phyloP scores from a whole-genome alignment of 495 filamentous ascomycete species.

The Neurospora cerealis region DNA sequence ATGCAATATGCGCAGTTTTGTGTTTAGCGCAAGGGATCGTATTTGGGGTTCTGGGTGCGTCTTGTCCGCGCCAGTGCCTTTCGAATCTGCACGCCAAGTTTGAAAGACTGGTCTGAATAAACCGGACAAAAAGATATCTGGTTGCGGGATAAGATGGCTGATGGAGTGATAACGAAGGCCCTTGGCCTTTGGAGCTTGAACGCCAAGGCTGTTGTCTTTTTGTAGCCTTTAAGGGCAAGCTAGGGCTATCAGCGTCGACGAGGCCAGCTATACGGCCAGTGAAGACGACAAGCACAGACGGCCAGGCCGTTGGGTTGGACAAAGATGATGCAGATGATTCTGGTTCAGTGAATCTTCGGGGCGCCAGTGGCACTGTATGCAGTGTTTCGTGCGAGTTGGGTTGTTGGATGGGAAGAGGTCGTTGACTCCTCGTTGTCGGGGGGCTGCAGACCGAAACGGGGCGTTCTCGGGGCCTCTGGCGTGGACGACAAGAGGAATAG shows the following conservation, averaged over 20 bases:
- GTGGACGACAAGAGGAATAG: constrained; percentile 6
- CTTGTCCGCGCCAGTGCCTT: not conserved
- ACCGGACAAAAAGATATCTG: not conserved
- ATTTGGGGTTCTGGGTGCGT: not conserved
- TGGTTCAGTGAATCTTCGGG: constrained; percentile 29
- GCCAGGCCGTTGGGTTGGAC: constrained; percentile 24
- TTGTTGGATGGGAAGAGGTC: constrained; percentile 11
- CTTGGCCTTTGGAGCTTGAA: not conserved
- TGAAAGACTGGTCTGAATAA: not conserved
- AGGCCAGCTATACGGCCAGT: constrained; percentile 5
- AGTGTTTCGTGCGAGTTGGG: constrained; percentile 29
- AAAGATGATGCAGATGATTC: constrained; percentile 37
- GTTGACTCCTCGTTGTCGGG: constrained; percentile 16
- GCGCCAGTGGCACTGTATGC: constrained; percentile 34
- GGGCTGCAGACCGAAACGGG: constrained; percentile 27
- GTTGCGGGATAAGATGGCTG: not conserved
- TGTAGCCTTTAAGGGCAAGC: not conserved
- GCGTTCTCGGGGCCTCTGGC: constrained; percentile 5
- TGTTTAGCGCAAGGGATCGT: not conserved
- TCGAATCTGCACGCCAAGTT: not conserved
- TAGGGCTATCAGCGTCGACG: not conserved
- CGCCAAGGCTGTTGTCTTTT: not conserved
- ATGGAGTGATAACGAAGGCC: not conserved
- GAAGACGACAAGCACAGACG: constrained; percentile 6
- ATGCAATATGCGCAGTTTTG: constrained; percentile 4